Evolutionary conservation across 495 filamentous ascomycete genomes (phyloP).

Genomic region (Penicillium coffeae): DNA sequence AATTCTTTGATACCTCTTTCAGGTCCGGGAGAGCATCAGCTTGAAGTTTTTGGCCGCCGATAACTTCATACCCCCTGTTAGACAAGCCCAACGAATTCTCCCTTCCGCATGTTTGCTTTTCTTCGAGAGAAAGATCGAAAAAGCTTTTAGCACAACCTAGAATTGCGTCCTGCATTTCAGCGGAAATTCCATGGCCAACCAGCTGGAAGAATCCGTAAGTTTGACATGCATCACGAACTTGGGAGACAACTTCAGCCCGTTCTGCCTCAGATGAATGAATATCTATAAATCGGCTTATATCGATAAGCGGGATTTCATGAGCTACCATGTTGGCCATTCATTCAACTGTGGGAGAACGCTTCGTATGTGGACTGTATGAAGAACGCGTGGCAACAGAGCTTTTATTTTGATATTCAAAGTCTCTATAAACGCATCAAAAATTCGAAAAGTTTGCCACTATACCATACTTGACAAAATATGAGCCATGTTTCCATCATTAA

Average conservation of each 20-base stretch:
- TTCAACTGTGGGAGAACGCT: too few species aligned
- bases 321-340: too few species aligned
- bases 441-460: too few species aligned
- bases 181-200: slow-evolving; percentile 33
- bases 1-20: slow-evolving; percentile 33
- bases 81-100: slow-evolving; percentile 22
- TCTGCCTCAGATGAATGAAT: neutral
- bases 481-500: too few species aligned
- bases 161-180: slow-evolving; percentile 15
- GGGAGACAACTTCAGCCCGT: slow-evolving; percentile 18
- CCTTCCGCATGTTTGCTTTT: slow-evolving; percentile 28
- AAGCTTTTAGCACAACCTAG: slow-evolving; percentile 19
- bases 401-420: too few species aligned
- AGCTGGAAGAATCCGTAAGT: slow-evolving; percentile 38
- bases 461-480: too few species aligned
- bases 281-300: neutral
- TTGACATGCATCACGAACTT: slow-evolving; percentile 28
- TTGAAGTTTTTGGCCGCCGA: slow-evolving; percentile 21
- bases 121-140: slow-evolving; percentile 30
- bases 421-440: too few species aligned
- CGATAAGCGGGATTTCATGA: neutral
- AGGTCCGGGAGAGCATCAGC: slow-evolving; percentile 30
- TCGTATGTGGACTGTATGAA: too few species aligned
- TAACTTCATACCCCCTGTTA: slow-evolving; percentile 35
- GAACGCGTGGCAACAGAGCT: too few species aligned